Conservation (phyloP, 495 filamentous ascomycete genomes). For the Penicillium parvum region DNA sequence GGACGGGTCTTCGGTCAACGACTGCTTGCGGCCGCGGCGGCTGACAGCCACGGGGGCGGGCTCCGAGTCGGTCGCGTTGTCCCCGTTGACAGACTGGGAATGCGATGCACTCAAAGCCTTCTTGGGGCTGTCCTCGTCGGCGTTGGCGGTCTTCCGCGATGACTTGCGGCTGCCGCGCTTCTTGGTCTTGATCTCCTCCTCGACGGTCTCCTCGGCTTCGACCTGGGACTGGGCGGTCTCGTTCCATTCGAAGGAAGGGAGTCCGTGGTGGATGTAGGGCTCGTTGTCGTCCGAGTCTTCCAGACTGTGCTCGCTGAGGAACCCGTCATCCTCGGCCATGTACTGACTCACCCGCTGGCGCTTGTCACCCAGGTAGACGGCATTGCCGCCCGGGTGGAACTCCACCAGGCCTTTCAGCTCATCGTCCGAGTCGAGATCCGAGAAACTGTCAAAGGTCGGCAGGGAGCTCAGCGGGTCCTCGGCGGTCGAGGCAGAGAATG, state of each 20-base stretch:
- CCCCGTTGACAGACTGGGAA: conserved; percentile 12
- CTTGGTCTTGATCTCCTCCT: conserved; percentile 56
- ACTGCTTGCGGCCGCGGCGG: conserved; percentile 97
- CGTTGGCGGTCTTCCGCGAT: conserved; percentile 44
- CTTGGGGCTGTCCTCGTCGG: conserved; percentile 25
- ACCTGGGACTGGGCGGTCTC: conserved; percentile 26
- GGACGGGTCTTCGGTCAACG: conserved; percentile 92
- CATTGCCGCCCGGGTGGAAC: conserved; percentile 55
- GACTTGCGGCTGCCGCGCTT: conserved; percentile 49
- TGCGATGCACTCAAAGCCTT: conserved; percentile 23
- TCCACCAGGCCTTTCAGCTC: conserved; percentile 77
- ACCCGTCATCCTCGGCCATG: conserved; percentile 67
- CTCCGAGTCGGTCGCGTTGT: conserved; percentile 27
- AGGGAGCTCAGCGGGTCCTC: conserved; percentile 57
- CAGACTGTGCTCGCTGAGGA: conserved; percentile 70
- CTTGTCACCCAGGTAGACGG: conserved; percentile 67
- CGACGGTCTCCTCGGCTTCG: conserved; percentile 21
- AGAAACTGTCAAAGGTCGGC: conserved; percentile 76
- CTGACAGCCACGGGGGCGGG: conserved; percentile 63
- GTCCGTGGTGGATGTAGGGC: conserved; percentile 49
- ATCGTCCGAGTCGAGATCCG: conserved; percentile 90
- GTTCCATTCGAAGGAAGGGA: conserved; percentile 38
- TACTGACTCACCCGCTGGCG: conserved; percentile 68
- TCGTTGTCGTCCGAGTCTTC: conserved; percentile 69
- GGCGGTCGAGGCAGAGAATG: conserved; percentile 45